Conservation (phyloP, 257 asterid genomes). For the Prunella vulgaris region DNA sequence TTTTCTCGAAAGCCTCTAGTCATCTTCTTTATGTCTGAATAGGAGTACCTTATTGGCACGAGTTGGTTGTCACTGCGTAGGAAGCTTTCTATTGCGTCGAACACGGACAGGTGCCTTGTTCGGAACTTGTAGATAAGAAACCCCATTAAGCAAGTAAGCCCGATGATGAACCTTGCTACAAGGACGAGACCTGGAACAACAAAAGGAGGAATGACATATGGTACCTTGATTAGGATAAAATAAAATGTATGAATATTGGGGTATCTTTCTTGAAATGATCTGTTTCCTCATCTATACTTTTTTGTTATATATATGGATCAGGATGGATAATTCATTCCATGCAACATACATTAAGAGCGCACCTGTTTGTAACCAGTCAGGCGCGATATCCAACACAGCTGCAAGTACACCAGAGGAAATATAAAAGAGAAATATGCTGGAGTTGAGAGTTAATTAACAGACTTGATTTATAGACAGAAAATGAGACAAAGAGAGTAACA, state of each 20-base stretch:
- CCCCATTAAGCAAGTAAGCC: neutral
- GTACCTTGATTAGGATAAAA: neutral
- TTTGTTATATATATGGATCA: neutral
- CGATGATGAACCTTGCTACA: neutral
- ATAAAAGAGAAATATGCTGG: neutral
- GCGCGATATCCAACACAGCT: neutral
- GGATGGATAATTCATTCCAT: neutral
- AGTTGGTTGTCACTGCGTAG: conserved; percentile 20
- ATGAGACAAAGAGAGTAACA: neutral
- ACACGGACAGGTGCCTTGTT: conserved; percentile 20
- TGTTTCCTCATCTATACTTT: neutral
- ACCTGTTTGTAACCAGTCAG: neutral
- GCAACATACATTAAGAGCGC: neutral
- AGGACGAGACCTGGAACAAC: neutral
- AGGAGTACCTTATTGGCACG: conserved; percentile 29
- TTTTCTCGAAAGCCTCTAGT: conserved; percentile 23
- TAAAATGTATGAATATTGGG: neutral
- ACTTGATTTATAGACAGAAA: neutral
- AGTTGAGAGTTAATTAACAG: neutral
- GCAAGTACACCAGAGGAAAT: neutral
- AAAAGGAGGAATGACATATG: neutral
- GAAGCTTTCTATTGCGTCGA: conserved; percentile 15
- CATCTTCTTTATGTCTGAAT: conserved; percentile 29
- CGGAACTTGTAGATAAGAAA: conserved; percentile 13
- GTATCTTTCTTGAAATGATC: neutral